Evolutionary conservation across 768 basidiomycete species (phyloP).

Genomic region (Melanogaster broomeanus): DNA sequence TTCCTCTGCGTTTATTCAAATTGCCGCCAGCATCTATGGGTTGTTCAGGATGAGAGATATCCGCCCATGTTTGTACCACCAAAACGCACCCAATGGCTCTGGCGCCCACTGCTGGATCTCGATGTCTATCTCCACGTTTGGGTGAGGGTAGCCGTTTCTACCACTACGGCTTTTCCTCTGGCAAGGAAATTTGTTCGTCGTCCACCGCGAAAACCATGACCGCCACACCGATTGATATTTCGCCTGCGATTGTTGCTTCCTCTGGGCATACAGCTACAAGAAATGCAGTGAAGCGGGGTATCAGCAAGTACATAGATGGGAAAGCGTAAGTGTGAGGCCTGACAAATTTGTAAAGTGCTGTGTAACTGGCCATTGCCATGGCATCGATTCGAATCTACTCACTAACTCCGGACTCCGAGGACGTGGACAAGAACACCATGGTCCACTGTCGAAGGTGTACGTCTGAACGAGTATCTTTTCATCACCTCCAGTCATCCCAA

Average conservation of each 20-base stretch:
- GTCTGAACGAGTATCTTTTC: no score
- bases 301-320: no score
- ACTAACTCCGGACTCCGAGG: no score
- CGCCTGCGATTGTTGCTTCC: conserved; percentile 23
- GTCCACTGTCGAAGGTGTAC: no score
- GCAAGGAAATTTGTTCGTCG: not conserved
- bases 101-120: conserved; percentile 26
- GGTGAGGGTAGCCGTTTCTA: conserved; percentile 18
- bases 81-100: conserved; percentile 15
- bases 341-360: no score
- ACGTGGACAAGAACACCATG: no score
- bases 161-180: not conserved
- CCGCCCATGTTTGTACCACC: not conserved
- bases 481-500: no score
- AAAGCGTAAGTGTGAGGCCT: no score
- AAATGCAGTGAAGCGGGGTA: no score
- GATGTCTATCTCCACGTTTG: conserved; percentile 22
- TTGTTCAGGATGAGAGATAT: conserved; percentile 6
- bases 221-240: conserved; percentile 23
- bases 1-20: conserved; percentile 1
- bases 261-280: no score
- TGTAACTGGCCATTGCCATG: no score
- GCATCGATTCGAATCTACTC: no score
- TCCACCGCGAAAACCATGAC: conserved; percentile 10
- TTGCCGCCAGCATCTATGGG: conserved; percentile 7